Evolutionary conservation across 2,329 filamentous ascomycete genomes (phyloP).

Genomic region (Metarhizium brunneum): DNA sequence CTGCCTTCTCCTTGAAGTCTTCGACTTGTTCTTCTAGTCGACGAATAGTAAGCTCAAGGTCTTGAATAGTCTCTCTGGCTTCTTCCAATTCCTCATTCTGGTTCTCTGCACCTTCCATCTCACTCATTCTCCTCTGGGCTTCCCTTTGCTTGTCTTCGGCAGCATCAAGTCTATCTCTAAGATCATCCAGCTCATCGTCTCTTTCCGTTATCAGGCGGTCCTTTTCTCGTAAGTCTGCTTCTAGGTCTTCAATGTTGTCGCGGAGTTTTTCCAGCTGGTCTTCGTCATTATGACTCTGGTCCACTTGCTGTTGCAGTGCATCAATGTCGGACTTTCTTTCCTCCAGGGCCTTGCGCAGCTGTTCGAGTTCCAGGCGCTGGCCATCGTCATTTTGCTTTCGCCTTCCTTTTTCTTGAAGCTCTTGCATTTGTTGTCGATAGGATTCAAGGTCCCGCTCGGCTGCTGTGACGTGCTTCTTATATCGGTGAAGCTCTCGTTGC

Average conservation of each 20-base stretch:
- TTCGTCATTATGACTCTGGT: constrained; percentile 44
- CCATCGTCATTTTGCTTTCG: constrained; percentile 64
- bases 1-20: constrained; percentile 43
- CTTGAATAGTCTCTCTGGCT: constrained; percentile 48
- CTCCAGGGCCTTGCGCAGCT: constrained; percentile 45
- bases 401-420: constrained; percentile 75
- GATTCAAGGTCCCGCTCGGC: constrained; percentile 82
- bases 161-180: constrained; percentile 47
- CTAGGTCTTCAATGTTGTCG: constrained; percentile 66
- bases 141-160: constrained; percentile 50
- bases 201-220: constrained; percentile 63
- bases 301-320: constrained; percentile 49
- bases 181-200: constrained; percentile 63
- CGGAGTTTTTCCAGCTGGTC: constrained; percentile 57
- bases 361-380: constrained; percentile 51
- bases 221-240: constrained; percentile 67
- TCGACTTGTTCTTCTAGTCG: constrained; percentile 45
- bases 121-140: constrained; percentile 37
- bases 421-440: constrained; percentile 72
- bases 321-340: constrained; percentile 53
- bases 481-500: constrained; percentile 75
- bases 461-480: constrained; percentile 72
- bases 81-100: constrained; percentile 43
- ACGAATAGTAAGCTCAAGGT: constrained; percentile 46
- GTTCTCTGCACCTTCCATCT: constrained; percentile 48